phyloP scores from a whole-genome alignment of 2,329 filamentous ascomycete species.

The Neofusicoccum parvum region DNA sequence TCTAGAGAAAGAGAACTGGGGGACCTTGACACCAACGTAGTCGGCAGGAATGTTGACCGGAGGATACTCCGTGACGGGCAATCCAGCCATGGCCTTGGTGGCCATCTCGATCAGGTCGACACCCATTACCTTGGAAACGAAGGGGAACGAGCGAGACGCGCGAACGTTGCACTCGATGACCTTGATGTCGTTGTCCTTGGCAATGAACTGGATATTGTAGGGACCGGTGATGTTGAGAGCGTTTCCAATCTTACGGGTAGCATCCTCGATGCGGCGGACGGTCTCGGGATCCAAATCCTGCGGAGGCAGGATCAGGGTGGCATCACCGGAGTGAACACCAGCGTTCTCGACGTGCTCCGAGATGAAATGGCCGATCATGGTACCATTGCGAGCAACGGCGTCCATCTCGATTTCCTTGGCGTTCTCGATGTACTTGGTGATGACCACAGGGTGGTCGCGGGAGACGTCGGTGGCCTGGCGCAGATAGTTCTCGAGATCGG shows the following conservation, averaged over 20 bases:
- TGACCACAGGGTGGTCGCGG: constrained; percentile 92
- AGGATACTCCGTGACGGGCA: constrained; percentile 82
- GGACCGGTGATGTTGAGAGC: constrained; percentile 95
- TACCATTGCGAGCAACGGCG: constrained; percentile 87
- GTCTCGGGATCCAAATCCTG: constrained; percentile 91
- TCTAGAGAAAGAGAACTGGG: constrained; percentile 98
- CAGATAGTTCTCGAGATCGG: constrained; percentile 85
- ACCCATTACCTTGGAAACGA: constrained; percentile 98
- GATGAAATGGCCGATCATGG: constrained; percentile 92
- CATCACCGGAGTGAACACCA: constrained; percentile 97
- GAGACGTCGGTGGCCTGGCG: constrained; percentile 92
- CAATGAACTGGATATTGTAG: constrained; percentile 99
- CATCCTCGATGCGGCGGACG: constrained; percentile 87
- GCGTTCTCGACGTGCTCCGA: constrained; percentile 99
- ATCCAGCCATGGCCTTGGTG: constrained; percentile 90
- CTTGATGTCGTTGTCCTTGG: constrained; percentile 99
- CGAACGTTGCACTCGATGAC: constrained; percentile 99
- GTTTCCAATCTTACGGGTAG: constrained; percentile 90
- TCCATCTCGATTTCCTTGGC: constrained; percentile 99
- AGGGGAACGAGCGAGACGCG: constrained; percentile 94
- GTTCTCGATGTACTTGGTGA: constrained; percentile 99
- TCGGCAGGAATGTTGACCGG: constrained; percentile 72
- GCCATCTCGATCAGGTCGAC: constrained; percentile 98
- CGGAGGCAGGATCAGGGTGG: constrained; percentile 90
- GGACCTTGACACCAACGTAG: constrained; percentile 95